A percentile compares a stretch with the other conserved stretches of the same genome.
These are phyloP conservation scores for Kodamaea suecica DNA, from an alignment of 1,139 yeast species.

Conservation along the genomic window DNA sequence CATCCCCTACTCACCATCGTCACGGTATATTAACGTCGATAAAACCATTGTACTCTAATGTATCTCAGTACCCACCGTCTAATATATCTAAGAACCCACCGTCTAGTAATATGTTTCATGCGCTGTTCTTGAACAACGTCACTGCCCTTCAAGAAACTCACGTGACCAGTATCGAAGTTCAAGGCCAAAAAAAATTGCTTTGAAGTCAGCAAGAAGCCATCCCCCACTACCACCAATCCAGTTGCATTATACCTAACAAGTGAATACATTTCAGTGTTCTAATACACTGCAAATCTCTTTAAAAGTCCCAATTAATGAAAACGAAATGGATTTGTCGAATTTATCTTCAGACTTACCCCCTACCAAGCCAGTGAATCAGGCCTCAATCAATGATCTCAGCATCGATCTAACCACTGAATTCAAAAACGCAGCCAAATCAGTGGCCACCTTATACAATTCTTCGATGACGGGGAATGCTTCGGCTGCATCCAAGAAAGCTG, in stretches of 20 bases:
- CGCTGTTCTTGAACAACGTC: too few species aligned
- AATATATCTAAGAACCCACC: too few species aligned
- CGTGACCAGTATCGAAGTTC: too few species aligned
- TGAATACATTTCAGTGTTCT: too few species aligned
- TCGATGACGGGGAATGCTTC: conserved; percentile 17
- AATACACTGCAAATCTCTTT: too few species aligned
- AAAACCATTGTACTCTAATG: conserved; percentile 56
- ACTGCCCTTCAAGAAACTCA: too few species aligned
- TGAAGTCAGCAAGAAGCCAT: too few species aligned
- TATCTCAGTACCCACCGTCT: too few species aligned
- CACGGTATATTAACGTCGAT: conserved; percentile 68
- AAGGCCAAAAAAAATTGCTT: too few species aligned
- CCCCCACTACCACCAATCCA: too few species aligned
- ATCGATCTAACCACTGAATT: conserved; percentile 41
- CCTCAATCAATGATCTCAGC: conserved; percentile 41
- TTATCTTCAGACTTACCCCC: conserved; percentile 51
- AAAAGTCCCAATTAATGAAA: conserved; percentile 2
- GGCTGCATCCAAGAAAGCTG: conserved; percentile 29
- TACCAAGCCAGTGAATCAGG: conserved; percentile 43
- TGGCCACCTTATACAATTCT: conserved; percentile 40
- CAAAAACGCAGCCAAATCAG: conserved; percentile 46
- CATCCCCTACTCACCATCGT: conserved; percentile 54
- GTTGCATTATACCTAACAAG: too few species aligned
- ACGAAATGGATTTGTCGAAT: conserved; percentile 54
- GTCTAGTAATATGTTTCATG: too few species aligned